Base-by-base conservation (phyloP, 331 rosid species). In the Saraca asoca region DNA sequence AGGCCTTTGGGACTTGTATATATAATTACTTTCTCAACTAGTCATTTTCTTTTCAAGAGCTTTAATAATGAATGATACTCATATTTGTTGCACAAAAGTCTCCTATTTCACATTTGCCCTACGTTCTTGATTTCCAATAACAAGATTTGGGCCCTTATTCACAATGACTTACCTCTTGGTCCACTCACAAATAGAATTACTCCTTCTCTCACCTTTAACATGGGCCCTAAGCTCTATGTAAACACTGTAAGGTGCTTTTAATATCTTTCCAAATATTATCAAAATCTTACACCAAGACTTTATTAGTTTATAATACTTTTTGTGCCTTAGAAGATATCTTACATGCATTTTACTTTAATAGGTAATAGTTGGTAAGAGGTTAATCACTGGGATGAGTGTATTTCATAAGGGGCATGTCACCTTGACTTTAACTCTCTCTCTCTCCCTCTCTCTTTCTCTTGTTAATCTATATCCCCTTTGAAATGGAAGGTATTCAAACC, bases 61-160 rank as follows among this genome's bases (percentile, higher is more conserved):
- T n/a, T n/a, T n/a, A 31, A 62, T 52, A 51, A 17, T 29, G 46
- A 72, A 18, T 55, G 15, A 15, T 38, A 68, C 73, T 58, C 0
- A 18, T 62, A 9, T 57, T 2, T 33, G 56, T 2, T 77, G 85
- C 83, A 89, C 94, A 94, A 77, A 94, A 88, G 71, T 97, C 98
- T 56, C 90, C 95, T 0, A 34, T 87, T 51, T 85, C 76, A 62
- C 97, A 93, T 56, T 74, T 93, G 78, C 61, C 88, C 2, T 86
- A 90, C 80, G 90, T 93, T 81, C 87, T 93, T 75, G 97, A 88
- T 71, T 93, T 83, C 69, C 98, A 93, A 84, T 42, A 86, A 86
- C 79, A 93, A 75, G 72, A 43, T 76, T 68, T 93, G 98, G 98
- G 97, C 96, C 39, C 97, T 96, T 19, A 61, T 88, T 76, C 91